These are phyloP conservation scores for Neofusicoccum parvum DNA, from an alignment of 2,329 filamentous ascomycete species.

Conservation along the genomic window DNA sequence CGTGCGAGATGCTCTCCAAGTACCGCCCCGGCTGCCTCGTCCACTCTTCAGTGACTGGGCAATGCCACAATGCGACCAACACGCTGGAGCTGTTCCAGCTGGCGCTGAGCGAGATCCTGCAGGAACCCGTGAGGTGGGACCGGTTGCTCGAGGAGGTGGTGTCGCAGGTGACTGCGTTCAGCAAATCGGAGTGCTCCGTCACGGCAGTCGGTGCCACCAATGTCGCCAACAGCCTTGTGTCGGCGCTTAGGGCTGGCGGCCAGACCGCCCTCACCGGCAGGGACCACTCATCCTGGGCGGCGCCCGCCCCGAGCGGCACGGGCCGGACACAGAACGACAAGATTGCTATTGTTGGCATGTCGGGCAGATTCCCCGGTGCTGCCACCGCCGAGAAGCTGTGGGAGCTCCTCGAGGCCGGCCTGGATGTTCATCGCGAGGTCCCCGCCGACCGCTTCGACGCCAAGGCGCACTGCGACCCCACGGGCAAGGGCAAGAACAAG, in stretches of 20 bases:
- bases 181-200: conserved; percentile 46
- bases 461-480: conserved; percentile 68
- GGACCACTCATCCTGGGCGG: conserved; percentile 49
- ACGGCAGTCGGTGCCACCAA: conserved; percentile 56
- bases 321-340: conserved; percentile 63
- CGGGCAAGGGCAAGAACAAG: conserved; percentile 26
- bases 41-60: conserved; percentile 51
- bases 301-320: conserved; percentile 28
- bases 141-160: conserved; percentile 51
- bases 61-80: conserved; percentile 48
- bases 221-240: conserved; percentile 57
- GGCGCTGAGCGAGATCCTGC: conserved; percentile 49
- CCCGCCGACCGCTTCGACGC: conserved; percentile 75
- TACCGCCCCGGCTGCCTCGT: conserved; percentile 47
- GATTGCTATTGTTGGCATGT: conserved; percentile 83
- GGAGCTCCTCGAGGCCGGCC: conserved; percentile 72
- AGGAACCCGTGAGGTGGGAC: conserved; percentile 53
- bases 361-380: conserved; percentile 74
- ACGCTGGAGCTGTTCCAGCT: conserved; percentile 49
- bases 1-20: conserved; percentile 44
- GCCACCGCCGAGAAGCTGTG: conserved; percentile 72
- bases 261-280: conserved; percentile 46
- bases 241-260: conserved; percentile 55
- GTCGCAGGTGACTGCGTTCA: conserved; percentile 47
- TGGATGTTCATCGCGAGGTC: conserved; percentile 70